Base-by-base conservation (phyloP, 1,284 basidiomycete species). In the Puccinia hordei region DNA sequence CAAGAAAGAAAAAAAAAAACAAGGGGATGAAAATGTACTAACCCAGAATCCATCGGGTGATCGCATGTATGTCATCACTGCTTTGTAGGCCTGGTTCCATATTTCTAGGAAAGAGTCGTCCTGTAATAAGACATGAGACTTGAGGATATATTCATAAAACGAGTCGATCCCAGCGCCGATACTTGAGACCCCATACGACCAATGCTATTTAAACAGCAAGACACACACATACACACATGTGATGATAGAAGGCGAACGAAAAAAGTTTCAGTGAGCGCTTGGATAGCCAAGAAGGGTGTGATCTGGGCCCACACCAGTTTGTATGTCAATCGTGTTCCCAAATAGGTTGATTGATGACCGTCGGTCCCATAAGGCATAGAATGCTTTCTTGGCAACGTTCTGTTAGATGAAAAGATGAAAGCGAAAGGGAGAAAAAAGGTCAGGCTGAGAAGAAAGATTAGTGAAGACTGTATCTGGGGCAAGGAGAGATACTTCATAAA, bases 111-210 rank as follows among this genome's bases (percentile, higher is more conserved):
- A 96, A 83, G 92, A 90, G 46, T 92, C 88, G 82, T 97, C 95
- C 49, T 93, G 93, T 0, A 83, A 78, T 38, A 84, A 61, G 68
- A 83, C 69, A 24, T 63, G 75, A 91, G 91, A 93, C 85, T 92
- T 93, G 66, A 93, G 85, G 22, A 92, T 93, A 85, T 95, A 96
- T 86, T 98, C 95, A 85, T 92, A 95, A 85, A 95, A 96, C 12
- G 93, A 94, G 85, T 97, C 94, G 73, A 95, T 91, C 0, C 95
- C 95, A 17, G 95, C 95, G 38, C 95, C 94, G 49, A 95, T 92
- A 5, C 92, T 90, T 46, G 90, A 91, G 6, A 92, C 81, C 2
- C 73, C 82, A 38, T 84, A 83, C 15, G 84, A 76, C 85, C 85
- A 85, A 27, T 49, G 51, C 78, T 80, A 46, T 6, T n/a, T n/a